phyloP scores from a whole-genome alignment of 805 yeast genomes.

The Ogataea kodamae region DNA sequence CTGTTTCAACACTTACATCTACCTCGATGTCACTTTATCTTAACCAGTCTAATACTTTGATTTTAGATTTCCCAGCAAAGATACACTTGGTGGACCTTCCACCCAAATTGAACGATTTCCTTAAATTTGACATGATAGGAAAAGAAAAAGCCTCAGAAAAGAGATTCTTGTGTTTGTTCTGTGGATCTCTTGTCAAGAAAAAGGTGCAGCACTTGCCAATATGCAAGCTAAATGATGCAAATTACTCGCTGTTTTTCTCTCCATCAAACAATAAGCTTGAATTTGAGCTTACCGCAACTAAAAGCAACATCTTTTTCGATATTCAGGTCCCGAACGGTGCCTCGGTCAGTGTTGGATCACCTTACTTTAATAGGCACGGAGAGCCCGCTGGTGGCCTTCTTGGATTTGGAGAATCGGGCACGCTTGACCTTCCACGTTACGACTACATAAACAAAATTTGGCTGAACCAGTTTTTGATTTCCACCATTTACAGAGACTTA shows the following conservation, averaged over 20 bases:
- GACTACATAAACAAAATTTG: constrained; percentile 54
- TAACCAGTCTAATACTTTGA: constrained; percentile 32
- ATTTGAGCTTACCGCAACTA: constrained; percentile 23
- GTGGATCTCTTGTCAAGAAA: constrained; percentile 23
- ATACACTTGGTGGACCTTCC: constrained; percentile 24
- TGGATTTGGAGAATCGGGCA: constrained; percentile 54
- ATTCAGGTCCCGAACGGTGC: constrained; percentile 23
- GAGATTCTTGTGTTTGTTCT: constrained; percentile 24
- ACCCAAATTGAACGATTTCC: constrained; percentile 41
- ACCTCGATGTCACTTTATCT: constrained; percentile 9
- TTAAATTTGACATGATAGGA: constrained; percentile 43
- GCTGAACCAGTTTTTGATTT: constrained; percentile 44
- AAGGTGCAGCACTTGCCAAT: constrained; percentile 15
- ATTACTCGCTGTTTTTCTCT: constrained; percentile 24
- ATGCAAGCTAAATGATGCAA: constrained; percentile 24
- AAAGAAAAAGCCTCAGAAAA: constrained; percentile 21
- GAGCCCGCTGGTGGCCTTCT: constrained; percentile 59
- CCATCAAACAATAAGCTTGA: constrained; percentile 26
- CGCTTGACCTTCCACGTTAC: constrained; percentile 51
- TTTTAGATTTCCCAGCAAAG: constrained; percentile 28
- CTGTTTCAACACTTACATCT: constrained; percentile 18
- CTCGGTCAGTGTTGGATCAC: constrained; percentile 45
- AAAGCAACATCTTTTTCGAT: constrained; percentile 27
- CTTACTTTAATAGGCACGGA: constrained; percentile 73
- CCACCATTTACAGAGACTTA: constrained; percentile 17